Percentiles rank a stretch among this genome's conserved stretches.
phyloP scores from a whole-genome alignment of 768 basidiomycete genomes.

The Boletus subparvulus region DNA sequence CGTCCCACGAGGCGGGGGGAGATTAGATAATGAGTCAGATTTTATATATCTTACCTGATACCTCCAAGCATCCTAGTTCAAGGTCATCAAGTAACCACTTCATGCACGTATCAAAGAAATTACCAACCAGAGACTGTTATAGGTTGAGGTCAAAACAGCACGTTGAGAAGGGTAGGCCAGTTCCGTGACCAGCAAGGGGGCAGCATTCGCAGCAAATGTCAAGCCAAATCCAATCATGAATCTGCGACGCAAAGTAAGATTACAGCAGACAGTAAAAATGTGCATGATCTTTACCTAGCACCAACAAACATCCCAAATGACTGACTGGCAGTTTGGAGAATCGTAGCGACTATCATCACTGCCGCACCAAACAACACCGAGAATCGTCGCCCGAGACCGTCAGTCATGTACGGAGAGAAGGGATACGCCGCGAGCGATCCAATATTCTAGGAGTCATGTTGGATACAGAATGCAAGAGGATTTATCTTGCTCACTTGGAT shows the following conservation, averaged over 20 bases:
- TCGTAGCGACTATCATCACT: constrained; percentile 39
- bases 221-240: constrained; percentile 45
- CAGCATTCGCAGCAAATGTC: constrained; percentile 41
- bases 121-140: constrained; percentile 44
- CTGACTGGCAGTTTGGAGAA: constrained; percentile 38
- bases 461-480: no score
- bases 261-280: no score
- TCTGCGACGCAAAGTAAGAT: constrained; percentile 1
- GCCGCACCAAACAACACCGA: constrained; percentile 39
- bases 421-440: constrained; percentile 40
- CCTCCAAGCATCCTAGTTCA: constrained; percentile 28
- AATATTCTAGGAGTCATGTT: constrained; percentile 31
- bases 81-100: not conserved
- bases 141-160: constrained; percentile 43
- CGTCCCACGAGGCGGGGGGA: not conserved
- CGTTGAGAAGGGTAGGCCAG: constrained; percentile 51
- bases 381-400: constrained; percentile 38
- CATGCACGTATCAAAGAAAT: not conserved
- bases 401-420: constrained; percentile 40
- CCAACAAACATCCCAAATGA: constrained; percentile 46
- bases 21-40: not conserved
- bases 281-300: constrained; percentile 4
- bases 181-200: constrained; percentile 52
- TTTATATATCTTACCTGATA: constrained; percentile 27
- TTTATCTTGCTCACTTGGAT: constrained; percentile 2